Conservation (phyloP, 371 early-diverging fungal species). For the Choanephora cucurbitarum region DNA sequence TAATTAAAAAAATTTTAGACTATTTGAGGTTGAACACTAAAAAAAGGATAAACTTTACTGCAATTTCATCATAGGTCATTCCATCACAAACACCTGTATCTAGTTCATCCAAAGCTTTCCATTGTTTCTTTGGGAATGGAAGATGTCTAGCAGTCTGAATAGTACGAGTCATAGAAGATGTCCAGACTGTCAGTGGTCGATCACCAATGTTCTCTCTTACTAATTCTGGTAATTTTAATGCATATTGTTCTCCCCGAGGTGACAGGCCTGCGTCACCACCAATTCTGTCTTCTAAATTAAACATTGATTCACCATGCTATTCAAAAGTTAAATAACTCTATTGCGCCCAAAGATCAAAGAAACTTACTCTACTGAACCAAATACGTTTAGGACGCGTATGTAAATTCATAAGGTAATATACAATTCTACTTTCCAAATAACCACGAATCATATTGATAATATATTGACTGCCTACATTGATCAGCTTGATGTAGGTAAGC, state of each 20-base stretch:
- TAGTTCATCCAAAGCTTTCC: conserved; percentile 97
- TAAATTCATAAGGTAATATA: conserved; percentile 97
- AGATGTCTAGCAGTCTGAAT: conserved; percentile 86
- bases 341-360: neutral
- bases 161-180: conserved; percentile 91
- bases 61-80: conserved; percentile 97
- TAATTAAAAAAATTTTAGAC: neutral
- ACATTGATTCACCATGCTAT: conserved; percentile 89
- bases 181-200: conserved; percentile 89
- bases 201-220: conserved; percentile 73
- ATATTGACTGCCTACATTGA: conserved; percentile 90
- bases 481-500: conserved; percentile 88
- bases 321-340: neutral
- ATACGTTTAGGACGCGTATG: conserved; percentile 93
- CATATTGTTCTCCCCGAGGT: conserved; percentile 85
- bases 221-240: conserved; percentile 78
- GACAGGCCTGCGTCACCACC: conserved; percentile 95
- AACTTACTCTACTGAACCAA: conserved; percentile 73
- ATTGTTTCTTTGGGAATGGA: conserved; percentile 86
- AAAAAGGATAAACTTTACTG: conserved; percentile 34
- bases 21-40: neutral
- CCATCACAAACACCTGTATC: conserved; percentile 98
- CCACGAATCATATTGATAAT: conserved; percentile 88
- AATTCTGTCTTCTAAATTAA: conserved; percentile 85
- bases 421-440: conserved; percentile 92